phyloP scores from a whole-genome alignment of 78 protist genomes.

The Andalucia godoyi region DNA sequence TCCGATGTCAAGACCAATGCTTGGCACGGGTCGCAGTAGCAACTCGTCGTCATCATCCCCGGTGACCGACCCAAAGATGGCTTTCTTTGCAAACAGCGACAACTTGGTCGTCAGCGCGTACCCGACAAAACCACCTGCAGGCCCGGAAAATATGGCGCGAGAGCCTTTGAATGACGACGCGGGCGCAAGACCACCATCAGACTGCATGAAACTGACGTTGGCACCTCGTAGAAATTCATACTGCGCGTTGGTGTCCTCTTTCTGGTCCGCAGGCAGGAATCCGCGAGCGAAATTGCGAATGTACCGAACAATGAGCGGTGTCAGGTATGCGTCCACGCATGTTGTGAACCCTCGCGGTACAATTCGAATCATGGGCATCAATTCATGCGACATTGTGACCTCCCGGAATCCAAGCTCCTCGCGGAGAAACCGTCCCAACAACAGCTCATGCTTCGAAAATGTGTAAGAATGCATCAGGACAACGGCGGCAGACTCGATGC shows the following conservation, averaged over 20 bases:
- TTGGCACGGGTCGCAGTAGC: too few species aligned
- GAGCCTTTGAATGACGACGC: constrained; percentile 56
- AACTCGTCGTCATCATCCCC: neutral
- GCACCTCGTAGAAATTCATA: constrained; percentile 36
- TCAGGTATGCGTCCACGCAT: constrained; percentile 89
- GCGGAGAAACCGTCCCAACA: constrained; percentile 52
- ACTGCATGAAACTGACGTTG: constrained; percentile 76
- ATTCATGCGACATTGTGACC: constrained; percentile 56
- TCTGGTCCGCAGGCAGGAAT: too few species aligned
- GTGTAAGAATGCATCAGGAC: constrained; percentile 77
- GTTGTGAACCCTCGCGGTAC: constrained; percentile 89
- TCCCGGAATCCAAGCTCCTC: constrained; percentile 71
- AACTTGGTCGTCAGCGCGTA: constrained; percentile 47
- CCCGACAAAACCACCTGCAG: constrained; percentile 94
- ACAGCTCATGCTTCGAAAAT: constrained; percentile 53
- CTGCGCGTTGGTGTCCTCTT: too few species aligned
- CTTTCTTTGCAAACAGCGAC: neutral
- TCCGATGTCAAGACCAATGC: constrained; percentile 95
- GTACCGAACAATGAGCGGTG: constrained; percentile 66
- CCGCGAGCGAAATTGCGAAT: constrained; percentile 49
- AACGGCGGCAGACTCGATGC: constrained; percentile 55
- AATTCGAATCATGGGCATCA: constrained; percentile 59
- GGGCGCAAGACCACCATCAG: constrained; percentile 87
- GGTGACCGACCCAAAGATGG: too few species aligned
- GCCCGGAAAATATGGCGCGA: constrained; percentile 83